Percentiles rank a stretch among this genome's conserved stretches.
phyloP scores from a whole-genome alignment of 345 rosid genomes.

The Eucalyptus pumila region DNA sequence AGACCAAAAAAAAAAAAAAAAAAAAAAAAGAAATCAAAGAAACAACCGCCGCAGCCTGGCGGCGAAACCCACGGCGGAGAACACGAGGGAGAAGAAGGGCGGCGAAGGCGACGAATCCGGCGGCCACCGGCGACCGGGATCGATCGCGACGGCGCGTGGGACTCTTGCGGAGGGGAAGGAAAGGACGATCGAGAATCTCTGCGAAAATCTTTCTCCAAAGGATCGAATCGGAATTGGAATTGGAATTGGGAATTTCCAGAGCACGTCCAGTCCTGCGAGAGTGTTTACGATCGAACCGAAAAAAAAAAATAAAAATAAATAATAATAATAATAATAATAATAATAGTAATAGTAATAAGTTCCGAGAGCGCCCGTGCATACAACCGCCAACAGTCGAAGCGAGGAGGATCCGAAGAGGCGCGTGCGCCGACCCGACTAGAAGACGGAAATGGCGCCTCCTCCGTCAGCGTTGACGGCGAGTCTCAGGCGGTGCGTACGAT shows the following conservation, averaged over 20 bases:
- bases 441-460: not conserved
- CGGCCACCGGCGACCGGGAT: not conserved
- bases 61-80: too few relatives aligned
- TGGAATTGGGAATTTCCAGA: not conserved
- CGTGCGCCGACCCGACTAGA: not conserved
- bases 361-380: not conserved
- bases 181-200: not conserved
- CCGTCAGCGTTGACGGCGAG: not conserved
- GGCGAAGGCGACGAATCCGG: not conserved
- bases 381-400: not conserved
- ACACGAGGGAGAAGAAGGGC: not conserved
- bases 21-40: too few relatives aligned
- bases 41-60: too few relatives aligned
- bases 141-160: not conserved
- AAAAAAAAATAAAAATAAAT: too few relatives aligned
- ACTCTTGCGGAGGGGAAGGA: not conserved
- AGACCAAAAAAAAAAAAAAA: not conserved
- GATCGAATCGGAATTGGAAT: not conserved
- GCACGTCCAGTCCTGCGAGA: not conserved
- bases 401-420: not conserved
- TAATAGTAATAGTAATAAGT: too few relatives aligned
- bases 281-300: too few relatives aligned
- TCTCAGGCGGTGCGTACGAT: not conserved
- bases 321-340: too few relatives aligned
- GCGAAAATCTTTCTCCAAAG: not conserved